Conservation (phyloP, 495 filamentous ascomycete genomes). For the Neurospora sp. region DNA sequence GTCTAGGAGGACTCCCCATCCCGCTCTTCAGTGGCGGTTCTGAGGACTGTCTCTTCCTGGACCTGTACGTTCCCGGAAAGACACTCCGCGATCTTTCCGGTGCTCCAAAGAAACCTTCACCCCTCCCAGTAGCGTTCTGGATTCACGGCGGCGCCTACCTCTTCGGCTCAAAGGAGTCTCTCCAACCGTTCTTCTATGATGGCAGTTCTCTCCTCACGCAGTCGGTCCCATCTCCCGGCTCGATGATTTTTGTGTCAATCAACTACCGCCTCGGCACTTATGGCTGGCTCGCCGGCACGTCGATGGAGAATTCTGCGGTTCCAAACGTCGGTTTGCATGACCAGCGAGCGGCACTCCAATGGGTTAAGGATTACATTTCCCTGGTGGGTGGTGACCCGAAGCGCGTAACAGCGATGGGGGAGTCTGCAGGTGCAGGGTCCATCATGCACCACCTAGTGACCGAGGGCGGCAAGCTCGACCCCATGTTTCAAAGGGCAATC, state of each 20-base stretch:
- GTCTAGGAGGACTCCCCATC: slow-evolving; percentile 25
- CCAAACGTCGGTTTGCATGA: slow-evolving; percentile 44
- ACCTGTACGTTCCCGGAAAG: slow-evolving; percentile 29
- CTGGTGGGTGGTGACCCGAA: slow-evolving; percentile 55
- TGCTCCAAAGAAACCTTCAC: slow-evolving; percentile 8
- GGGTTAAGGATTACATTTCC: slow-evolving; percentile 57
- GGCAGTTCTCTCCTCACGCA: slow-evolving; percentile 35
- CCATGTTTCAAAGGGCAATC: slow-evolving; percentile 36
- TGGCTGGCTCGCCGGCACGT: slow-evolving; percentile 44
- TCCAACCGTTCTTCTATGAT: slow-evolving; percentile 21
- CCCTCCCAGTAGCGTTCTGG: slow-evolving; percentile 47
- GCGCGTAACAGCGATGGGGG: slow-evolving; percentile 57
- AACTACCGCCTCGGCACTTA: slow-evolving; percentile 53
- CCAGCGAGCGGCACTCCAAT: slow-evolving; percentile 45
- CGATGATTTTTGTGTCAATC: slow-evolving; percentile 48
- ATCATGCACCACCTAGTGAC: slow-evolving; percentile 60
- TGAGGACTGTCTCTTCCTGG: slow-evolving; percentile 43
- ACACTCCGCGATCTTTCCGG: slow-evolving; percentile 4
- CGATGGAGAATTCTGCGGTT: slow-evolving; percentile 33
- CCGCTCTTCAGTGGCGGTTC: slow-evolving; percentile 31
- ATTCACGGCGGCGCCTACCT: slow-evolving; percentile 52
- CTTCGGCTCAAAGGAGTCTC: slow-evolving; percentile 38
- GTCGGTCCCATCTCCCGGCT: slow-evolving; percentile 18
- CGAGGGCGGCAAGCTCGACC: slow-evolving; percentile 39
- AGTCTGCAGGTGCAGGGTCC: slow-evolving; percentile 54